Evolutionary conservation across 257 asterid genomes (phyloP), one percentile per base, ranked within the genome.

Genomic region (Avicennia marina): DNA sequence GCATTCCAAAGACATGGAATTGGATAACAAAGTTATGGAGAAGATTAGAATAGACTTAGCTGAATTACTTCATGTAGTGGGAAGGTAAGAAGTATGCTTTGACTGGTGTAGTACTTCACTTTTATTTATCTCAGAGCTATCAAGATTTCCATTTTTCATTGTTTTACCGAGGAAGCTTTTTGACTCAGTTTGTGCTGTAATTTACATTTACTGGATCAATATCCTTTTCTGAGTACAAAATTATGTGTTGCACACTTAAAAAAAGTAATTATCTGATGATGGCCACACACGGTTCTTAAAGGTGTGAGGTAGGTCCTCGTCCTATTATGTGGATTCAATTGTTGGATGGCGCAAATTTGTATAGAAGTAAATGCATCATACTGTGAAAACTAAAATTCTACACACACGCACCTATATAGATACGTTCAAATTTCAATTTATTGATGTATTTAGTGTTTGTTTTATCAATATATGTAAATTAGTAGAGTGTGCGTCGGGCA

Each of bases 31-130:
- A 49, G 58, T 73, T 64, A 68, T 83, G 85, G 93, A 87, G 77
- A 85, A 76, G 86, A 75, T 88, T 79, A 83, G 93, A 64, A 68
- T 78, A 41, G 98, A 91, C 64, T 76, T 91, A 75, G 94, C 96
- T 19, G 98, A 88, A 74, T 65, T 91, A 61, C 95, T 91, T 68
- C 98, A 91, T 57, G 72, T 59, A 11, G 87, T 66, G 36, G 96
- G 98, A 72, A 85, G 98, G 98, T 90, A 71, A 60, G 69, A 27
- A 58, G 25, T 33, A 40, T 49, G 13, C 38, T 55, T 48, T 38
- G 31, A 26, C 20, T 32, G 27, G 44, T 62, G 18, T 17, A 25
- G 31, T 19, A 60, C 8, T 41, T 24, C n/a, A 39, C 31, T 32
- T 63, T 11, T 36, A 10, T 62, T 40, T 6, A 34, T 67, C n/a